Conservation (phyloP, 768 basidiomycete species). For the Leccinum truebloodii region DNA sequence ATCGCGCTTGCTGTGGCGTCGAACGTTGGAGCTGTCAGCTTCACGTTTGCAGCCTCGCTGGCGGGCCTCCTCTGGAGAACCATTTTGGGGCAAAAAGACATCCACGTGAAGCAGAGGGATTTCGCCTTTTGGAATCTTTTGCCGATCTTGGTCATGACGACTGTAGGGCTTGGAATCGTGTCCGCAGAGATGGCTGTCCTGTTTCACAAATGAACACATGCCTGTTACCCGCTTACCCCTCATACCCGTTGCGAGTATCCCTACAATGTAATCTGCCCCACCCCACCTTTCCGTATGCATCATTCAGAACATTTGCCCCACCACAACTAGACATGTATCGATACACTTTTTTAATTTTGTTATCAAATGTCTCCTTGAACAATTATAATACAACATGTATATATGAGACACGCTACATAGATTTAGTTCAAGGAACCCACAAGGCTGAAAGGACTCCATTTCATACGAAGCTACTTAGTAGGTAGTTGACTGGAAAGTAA, state of each 20-base stretch:
- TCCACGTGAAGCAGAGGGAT: conserved; percentile 54
- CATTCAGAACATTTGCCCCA: neutral
- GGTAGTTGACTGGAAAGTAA: neutral
- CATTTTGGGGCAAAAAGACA: conserved; percentile 74
- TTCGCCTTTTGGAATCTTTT: conserved; percentile 77
- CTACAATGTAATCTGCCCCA: neutral
- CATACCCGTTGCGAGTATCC: neutral
- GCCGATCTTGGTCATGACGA: conserved; percentile 65
- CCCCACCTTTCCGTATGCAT: neutral
- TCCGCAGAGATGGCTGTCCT: conserved; percentile 73
- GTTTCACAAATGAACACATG: conserved; percentile 22
- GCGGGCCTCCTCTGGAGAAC: conserved; percentile 84
- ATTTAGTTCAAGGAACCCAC: neutral
- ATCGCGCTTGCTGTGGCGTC: conserved; percentile 81
- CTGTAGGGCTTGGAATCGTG: conserved; percentile 66
- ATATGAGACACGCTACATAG: neutral
- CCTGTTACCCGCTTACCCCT: neutral
- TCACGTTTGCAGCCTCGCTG: conserved; percentile 85
- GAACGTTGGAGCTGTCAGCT: conserved; percentile 89
- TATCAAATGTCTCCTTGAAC: neutral
- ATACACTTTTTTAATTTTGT: neutral
- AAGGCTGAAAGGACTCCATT: neutral
- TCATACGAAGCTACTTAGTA: neutral
- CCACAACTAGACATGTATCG: conserved; percentile 11
- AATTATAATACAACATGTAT: neutral